Conservation (phyloP, 805 yeast genomes). For the Candida succiphila region DNA sequence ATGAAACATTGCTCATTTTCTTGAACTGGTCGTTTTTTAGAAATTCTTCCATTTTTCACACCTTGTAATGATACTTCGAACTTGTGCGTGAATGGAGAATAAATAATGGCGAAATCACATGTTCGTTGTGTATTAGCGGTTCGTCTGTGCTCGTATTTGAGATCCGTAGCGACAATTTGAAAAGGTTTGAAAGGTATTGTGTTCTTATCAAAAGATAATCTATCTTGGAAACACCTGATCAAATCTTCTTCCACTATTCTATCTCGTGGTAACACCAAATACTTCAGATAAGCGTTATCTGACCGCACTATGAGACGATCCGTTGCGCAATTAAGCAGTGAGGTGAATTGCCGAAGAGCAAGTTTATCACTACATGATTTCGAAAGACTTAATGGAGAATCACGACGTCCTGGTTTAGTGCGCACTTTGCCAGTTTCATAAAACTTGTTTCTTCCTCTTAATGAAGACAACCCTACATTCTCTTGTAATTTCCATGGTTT, state of each 20-base stretch:
- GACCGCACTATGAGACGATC: slow-evolving; percentile 22
- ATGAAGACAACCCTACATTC: slow-evolving; percentile 2
- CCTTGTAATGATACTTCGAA: slow-evolving; percentile 44
- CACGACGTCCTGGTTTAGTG: slow-evolving; percentile 88
- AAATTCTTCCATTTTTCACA: slow-evolving; percentile 45
- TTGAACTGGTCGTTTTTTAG: slow-evolving; percentile 34
- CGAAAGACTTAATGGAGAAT: slow-evolving; percentile 60
- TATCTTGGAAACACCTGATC: slow-evolving; percentile 30
- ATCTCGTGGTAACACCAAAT: slow-evolving; percentile 35
- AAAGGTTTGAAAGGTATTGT: slow-evolving; percentile 2
- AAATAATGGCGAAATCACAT: slow-evolving; percentile 17
- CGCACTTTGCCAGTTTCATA: slow-evolving; percentile 55
- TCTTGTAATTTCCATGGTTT: slow-evolving; percentile 7
- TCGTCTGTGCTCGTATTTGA: slow-evolving; percentile 3
- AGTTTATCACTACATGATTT: slow-evolving; percentile 90
- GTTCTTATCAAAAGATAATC: no score
- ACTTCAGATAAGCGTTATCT: slow-evolving; percentile 30
- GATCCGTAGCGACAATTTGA: slow-evolving; percentile 9
- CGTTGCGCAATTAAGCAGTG: slow-evolving; percentile 39
- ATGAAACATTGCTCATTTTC: slow-evolving; percentile 23
- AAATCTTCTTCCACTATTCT: slow-evolving; percentile 21
- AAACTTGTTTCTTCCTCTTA: slow-evolving; percentile 61
- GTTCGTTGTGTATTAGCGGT: slow-evolving; percentile 8
- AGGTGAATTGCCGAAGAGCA: slow-evolving; percentile 48
- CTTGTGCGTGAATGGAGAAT: slow-evolving; percentile 10